Conservation (phyloP, 2,329 filamentous ascomycete genomes). For the Fusarium staphyleae region DNA sequence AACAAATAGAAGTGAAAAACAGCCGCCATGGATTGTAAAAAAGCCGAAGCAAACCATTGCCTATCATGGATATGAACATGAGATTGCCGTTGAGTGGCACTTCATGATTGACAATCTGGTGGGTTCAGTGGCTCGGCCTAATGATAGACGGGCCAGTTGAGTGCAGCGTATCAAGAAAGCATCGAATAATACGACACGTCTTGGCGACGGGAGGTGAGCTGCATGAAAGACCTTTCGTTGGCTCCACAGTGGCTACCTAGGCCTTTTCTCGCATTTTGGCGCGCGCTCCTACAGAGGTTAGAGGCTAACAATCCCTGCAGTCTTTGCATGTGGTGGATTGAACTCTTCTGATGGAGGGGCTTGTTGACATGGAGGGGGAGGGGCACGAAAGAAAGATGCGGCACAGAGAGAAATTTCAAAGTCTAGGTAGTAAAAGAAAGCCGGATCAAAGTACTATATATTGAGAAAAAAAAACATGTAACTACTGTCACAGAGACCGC, state of each 20-base stretch:
- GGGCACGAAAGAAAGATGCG: conserved; percentile 16
- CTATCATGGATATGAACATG: not conserved
- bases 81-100: not conserved
- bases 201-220: conserved; percentile 30
- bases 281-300: conserved; percentile 13
- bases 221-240: conserved; percentile 26
- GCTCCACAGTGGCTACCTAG: conserved; percentile 32
- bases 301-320: conserved; percentile 19
- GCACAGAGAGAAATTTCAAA: conserved; percentile 16
- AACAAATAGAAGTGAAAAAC: conserved; percentile 2
- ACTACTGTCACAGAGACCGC: too few species aligned
- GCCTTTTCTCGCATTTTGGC: conserved; percentile 28
- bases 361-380: conserved; percentile 34
- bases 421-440: too few species aligned
- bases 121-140: conserved; percentile 22
- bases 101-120: conserved; percentile 21
- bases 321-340: conserved; percentile 27
- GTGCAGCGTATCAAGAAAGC: too few species aligned
- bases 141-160: too few species aligned
- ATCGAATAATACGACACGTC: too few species aligned
- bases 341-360: conserved; percentile 31
- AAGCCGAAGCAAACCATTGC: too few species aligned
- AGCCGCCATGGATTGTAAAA: too few species aligned
- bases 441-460: too few species aligned
- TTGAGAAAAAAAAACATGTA: too few species aligned